Base-by-base conservation (phyloP, 495 filamentous ascomycete species). In the Neurospora sp. region DNA sequence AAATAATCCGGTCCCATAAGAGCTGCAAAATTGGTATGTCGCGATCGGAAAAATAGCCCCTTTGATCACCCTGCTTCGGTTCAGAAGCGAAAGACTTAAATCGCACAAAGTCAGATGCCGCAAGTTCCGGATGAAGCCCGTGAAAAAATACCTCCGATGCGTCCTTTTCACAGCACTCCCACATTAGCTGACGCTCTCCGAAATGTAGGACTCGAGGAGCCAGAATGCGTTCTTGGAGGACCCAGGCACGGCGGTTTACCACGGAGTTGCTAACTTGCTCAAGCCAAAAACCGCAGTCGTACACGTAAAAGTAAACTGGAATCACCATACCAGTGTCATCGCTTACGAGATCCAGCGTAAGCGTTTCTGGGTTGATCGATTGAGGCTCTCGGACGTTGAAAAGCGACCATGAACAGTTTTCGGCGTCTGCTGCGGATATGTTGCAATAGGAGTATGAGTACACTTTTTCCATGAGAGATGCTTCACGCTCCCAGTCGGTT, bases 181-280 rank as follows among this genome's bases (percentile, higher is more conserved):
- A 70, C 9, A 71, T 8, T 8, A 73, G 1, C 20, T 73, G 62
- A 16, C 12, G 40, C 9, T 31, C 18, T 10, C 72, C 72, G 37
- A 73, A 73, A 39, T 73, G 72, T 3, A 73, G 37, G 27, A 73
- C 12, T 23, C 72, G 72, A 71, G 72, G 72, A 31, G 72, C n/a
- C 16, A 70, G 10, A 5, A 70, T 44, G 7, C 40, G 72, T 20
- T 73, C 72, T 23, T 73, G 72, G 18, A 73, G 23, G 11, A 41
- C 72, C 72, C 72, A 73, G 7, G 11, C 72, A 3, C 66, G 35
- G 4, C 0, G 41, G 72, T 73, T 73, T 0, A 70, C 62, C 20
- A n/a, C n/a, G n/a, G n/a, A n/a, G n/a, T n/a, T n/a, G n/a, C n/a
- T n/a, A n/a, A 73, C 69, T 11, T 73, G 20, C 0, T 23, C 0